These are phyloP conservation scores for Fraxinus albicans DNA, from an alignment of 305 asterid genomes.

Conservation along the genomic window DNA sequence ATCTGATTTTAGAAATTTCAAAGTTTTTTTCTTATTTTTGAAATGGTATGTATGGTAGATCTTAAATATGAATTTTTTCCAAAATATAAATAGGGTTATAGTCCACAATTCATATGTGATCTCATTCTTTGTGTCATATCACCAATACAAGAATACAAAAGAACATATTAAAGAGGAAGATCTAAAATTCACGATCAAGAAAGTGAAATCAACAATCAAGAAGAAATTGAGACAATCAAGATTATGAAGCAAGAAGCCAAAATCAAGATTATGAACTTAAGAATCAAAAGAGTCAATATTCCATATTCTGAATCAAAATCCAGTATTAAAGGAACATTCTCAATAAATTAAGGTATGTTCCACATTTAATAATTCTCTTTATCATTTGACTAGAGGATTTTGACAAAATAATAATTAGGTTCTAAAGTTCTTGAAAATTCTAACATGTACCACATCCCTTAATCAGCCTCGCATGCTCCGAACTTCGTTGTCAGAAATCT, in stretches of 20 bases:
- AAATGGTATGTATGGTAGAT: too few relatives aligned
- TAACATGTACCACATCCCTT: neutral
- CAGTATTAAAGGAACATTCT: neutral
- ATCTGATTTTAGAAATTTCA: too few relatives aligned
- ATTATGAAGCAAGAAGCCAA: neutral
- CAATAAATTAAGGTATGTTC: neutral
- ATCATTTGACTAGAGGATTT: neutral
- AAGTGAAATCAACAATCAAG: neutral
- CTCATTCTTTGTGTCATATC: neutral
- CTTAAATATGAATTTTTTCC: too few relatives aligned
- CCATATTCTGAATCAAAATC: neutral
- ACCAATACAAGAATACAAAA: neutral
- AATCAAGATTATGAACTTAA: neutral
- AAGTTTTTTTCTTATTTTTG: too few relatives aligned
- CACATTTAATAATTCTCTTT: neutral
- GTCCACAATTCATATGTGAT: neutral
- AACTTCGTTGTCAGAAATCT: slow-evolving; percentile 9
- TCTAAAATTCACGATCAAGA: neutral
- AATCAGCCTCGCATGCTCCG: neutral
- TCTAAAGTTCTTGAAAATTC: neutral
- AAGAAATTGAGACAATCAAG: neutral
- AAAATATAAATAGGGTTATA: too few relatives aligned
- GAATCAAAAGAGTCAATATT: neutral
- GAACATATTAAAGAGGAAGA: too few relatives aligned
- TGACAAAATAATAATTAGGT: neutral